Evolutionary conservation across 768 basidiomycete species (phyloP).

Genomic region (Russula sp.): DNA sequence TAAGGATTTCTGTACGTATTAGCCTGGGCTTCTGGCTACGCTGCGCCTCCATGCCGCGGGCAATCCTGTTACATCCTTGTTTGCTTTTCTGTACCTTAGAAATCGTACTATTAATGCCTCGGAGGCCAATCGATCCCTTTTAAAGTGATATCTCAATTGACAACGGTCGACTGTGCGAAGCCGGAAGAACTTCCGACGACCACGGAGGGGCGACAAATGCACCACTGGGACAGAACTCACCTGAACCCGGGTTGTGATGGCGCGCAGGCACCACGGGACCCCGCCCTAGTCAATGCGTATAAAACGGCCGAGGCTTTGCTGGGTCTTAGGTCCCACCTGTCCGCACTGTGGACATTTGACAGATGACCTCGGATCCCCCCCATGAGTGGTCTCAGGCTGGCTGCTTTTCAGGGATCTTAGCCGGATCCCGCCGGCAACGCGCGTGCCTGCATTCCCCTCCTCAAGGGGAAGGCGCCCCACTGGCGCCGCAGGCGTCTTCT

Average conservation of each 20-base stretch:
- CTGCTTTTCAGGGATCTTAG: slow-evolving; percentile 21
- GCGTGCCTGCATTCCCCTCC: neutral
- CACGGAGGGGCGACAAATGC: slow-evolving; percentile 22
- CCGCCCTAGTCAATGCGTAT: slow-evolving; percentile 1
- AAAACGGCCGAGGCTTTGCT: neutral
- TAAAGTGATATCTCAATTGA: slow-evolving; percentile 11
- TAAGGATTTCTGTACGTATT: slow-evolving; percentile 7
- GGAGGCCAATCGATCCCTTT: slow-evolving; percentile 9
- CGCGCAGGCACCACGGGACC: slow-evolving; percentile 14
- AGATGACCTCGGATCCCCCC: slow-evolving; percentile 9
- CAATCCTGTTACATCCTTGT: slow-evolving; percentile 2
- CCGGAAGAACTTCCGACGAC: slow-evolving; percentile 22
- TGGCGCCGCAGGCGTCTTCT: slow-evolving; percentile 5
- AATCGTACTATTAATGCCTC: slow-evolving; percentile 1
- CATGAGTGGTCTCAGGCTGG: slow-evolving; percentile 8
- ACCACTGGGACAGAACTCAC: neutral
- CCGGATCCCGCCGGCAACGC: slow-evolving; percentile 20
- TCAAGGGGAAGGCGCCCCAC: slow-evolving; percentile 6
- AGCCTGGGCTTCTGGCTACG: neutral
- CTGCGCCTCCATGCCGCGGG: slow-evolving; percentile 2
- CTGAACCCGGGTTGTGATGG: slow-evolving; percentile 10
- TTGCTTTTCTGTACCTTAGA: slow-evolving; percentile 11
- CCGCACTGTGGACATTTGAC: neutral
- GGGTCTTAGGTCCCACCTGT: neutral
- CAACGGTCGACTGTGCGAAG: slow-evolving; percentile 7